Percentiles rank a stretch among this genome's conserved stretches.
Evolutionary conservation across 1,284 basidiomycete species (phyloP).

Genomic region (Ceratobasidium sp.): DNA sequence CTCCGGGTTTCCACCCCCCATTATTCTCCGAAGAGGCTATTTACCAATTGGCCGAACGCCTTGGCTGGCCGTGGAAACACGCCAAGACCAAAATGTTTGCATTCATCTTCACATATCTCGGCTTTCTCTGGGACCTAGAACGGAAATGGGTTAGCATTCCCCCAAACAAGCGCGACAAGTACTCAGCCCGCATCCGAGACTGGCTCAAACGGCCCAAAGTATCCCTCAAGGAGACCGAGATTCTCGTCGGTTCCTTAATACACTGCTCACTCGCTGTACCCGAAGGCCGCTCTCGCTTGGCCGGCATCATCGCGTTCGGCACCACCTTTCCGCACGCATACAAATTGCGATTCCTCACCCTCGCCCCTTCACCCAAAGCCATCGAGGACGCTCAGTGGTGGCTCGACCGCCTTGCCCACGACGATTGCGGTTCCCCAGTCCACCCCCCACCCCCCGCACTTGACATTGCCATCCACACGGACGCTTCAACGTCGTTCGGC

Average conservation of each 20-base stretch:
- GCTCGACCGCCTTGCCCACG: background rate
- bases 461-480: conserved; percentile 3
- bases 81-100: conserved; percentile 38
- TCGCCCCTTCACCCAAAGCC: background rate
- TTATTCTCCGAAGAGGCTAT: conserved; percentile 56
- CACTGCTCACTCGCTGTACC: conserved; percentile 37
- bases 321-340: conserved; percentile 3
- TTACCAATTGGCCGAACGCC: conserved; percentile 62
- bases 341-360: background rate
- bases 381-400: conserved; percentile 41
- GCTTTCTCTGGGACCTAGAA: conserved; percentile 42
- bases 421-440: background rate
- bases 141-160: conserved; percentile 18
- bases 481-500: conserved; percentile 46
- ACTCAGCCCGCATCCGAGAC: background rate
- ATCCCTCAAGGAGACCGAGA: conserved; percentile 15
- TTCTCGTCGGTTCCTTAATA: conserved; percentile 26
- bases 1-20: background rate
- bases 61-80: conserved; percentile 47
- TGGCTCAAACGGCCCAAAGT: background rate
- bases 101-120: conserved; percentile 18
- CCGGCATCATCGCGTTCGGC: background rate
- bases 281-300: conserved; percentile 15
- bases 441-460: background rate
- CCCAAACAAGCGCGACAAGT: conserved; percentile 40